These are phyloP conservation scores for Penicillium sp. DNA, from an alignment of 2,329 filamentous ascomycete species.

Conservation along the genomic window DNA sequence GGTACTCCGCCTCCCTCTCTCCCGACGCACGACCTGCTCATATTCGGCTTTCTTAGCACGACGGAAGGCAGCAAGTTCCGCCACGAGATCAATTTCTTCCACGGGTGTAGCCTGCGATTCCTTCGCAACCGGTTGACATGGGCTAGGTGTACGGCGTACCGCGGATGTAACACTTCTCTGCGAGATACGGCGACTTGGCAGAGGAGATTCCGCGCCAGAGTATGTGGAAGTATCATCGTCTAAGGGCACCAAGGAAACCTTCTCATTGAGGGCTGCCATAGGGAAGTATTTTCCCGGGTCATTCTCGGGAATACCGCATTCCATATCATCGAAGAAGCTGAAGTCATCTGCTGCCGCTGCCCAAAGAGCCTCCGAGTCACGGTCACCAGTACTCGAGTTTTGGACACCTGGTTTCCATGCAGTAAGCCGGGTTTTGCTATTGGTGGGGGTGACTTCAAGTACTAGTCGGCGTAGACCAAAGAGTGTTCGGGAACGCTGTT, in stretches of 20 bases:
- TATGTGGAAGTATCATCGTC: constrained; percentile 33
- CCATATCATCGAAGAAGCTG: constrained; percentile 63
- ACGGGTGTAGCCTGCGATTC: constrained; percentile 18
- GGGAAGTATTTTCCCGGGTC: constrained; percentile 52
- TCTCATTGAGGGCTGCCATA: constrained; percentile 48
- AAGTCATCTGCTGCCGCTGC: constrained; percentile 63
- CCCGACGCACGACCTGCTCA: constrained; percentile 39
- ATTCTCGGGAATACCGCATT: constrained; percentile 55
- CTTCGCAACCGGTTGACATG: constrained; percentile 2
- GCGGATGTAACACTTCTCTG: constrained; percentile 10
- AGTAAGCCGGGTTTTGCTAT: constrained; percentile 27
- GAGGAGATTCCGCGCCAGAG: constrained; percentile 23
- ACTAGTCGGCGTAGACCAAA: constrained; percentile 61
- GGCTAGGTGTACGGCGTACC: constrained; percentile 7
- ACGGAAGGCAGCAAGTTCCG: constrained; percentile 58
- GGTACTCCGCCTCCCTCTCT: constrained; percentile 31
- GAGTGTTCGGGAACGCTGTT: constrained; percentile 53
- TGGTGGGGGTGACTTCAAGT: constrained; percentile 55
- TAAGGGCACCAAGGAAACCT: constrained; percentile 46
- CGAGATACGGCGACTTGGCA: constrained; percentile 15
- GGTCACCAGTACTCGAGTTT: constrained; percentile 62
- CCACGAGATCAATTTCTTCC: constrained; percentile 54
- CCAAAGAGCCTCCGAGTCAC: constrained; percentile 64
- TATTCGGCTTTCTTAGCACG: constrained; percentile 57
- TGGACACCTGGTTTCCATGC: constrained; percentile 50